These are phyloP conservation scores for Yarrowia sp. DNA, from an alignment of 805 yeast species.

Conservation along the genomic window DNA sequence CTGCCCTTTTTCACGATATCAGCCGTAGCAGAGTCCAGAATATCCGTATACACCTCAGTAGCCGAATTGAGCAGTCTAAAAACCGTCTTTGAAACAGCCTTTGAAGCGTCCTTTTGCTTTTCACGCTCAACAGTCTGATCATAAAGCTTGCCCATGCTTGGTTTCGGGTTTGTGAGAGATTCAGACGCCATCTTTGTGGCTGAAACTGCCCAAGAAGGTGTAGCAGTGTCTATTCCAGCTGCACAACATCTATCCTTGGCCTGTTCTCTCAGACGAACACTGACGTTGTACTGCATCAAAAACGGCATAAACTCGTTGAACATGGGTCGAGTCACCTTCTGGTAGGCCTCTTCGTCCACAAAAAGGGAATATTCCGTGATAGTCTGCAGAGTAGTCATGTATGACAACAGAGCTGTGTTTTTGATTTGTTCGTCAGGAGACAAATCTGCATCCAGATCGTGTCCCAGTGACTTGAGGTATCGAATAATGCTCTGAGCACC, in stretches of 20 bases:
- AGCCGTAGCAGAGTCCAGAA: background rate
- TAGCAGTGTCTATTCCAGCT: slow-evolving; percentile 28
- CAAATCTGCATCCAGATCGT: slow-evolving; percentile 16
- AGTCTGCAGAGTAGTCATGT: slow-evolving; percentile 31
- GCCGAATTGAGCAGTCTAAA: slow-evolving; percentile 10
- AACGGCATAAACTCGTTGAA: slow-evolving; percentile 42
- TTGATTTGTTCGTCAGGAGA: background rate
- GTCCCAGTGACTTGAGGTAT: slow-evolving; percentile 34
- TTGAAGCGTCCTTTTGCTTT: slow-evolving; percentile 12
- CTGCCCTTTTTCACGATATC: background rate
- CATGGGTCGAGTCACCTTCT: slow-evolving; percentile 45
- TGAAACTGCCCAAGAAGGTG: slow-evolving; percentile 32
- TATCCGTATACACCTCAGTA: background rate
- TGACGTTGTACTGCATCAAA: slow-evolving; percentile 42
- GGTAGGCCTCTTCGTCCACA: slow-evolving; percentile 45
- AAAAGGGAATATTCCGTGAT: slow-evolving; percentile 43
- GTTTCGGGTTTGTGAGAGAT: slow-evolving; percentile 18
- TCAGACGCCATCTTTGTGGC: slow-evolving; percentile 57
- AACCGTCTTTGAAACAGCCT: slow-evolving; percentile 23
- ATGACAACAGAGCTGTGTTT: slow-evolving; percentile 39
- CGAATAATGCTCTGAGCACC: slow-evolving; percentile 43
- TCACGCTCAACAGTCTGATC: slow-evolving; percentile 22
- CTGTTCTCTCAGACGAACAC: slow-evolving; percentile 57
- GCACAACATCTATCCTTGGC: slow-evolving; percentile 49
- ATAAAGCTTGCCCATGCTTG: slow-evolving; percentile 20